Conservation (phyloP, 179 eudicot genomes). For the Gypsophila paniculata region DNA sequence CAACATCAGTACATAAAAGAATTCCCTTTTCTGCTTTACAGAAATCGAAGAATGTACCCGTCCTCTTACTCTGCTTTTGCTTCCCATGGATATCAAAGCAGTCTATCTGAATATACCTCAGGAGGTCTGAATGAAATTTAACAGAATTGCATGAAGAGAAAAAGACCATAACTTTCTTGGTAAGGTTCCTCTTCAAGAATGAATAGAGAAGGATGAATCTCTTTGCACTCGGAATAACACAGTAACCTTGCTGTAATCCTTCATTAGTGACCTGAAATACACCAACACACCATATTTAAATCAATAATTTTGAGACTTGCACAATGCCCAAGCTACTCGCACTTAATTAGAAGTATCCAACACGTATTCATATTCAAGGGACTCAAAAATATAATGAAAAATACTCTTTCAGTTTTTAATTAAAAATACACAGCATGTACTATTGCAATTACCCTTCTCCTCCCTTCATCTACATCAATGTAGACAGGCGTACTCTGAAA, state of each 20-base stretch:
- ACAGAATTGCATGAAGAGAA: constrained; percentile 95
- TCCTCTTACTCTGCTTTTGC: constrained; percentile 83
- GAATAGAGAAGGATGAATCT: constrained; percentile 81
- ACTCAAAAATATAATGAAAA: not conserved
- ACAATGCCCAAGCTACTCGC: not conserved
- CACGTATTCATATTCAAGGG: not conserved
- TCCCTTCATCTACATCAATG: constrained; percentile 80
- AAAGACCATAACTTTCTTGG: constrained; percentile 93
- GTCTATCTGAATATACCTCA: constrained; percentile 58
- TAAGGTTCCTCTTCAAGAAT: constrained; percentile 63
- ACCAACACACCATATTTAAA: not conserved
- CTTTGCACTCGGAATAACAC: constrained; percentile 70
- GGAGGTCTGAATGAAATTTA: constrained; percentile 78
- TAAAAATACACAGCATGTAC: not conserved
- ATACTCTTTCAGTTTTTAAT: not conserved
- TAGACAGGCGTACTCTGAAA: constrained; percentile 64
- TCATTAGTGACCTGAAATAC: constrained; percentile 75
- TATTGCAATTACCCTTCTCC: constrained; percentile 48
- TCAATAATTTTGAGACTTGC: not conserved
- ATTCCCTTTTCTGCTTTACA: constrained; percentile 75
- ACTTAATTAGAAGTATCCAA: not conserved
- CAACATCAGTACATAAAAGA: constrained; percentile 82
- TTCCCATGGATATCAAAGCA: constrained; percentile 87
- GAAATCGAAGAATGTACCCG: constrained; percentile 68
- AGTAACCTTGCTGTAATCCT: constrained; percentile 87